phyloP scores from a whole-genome alignment of 176 grass and related monocot genomes.

The Oryza brachyantha region DNA sequence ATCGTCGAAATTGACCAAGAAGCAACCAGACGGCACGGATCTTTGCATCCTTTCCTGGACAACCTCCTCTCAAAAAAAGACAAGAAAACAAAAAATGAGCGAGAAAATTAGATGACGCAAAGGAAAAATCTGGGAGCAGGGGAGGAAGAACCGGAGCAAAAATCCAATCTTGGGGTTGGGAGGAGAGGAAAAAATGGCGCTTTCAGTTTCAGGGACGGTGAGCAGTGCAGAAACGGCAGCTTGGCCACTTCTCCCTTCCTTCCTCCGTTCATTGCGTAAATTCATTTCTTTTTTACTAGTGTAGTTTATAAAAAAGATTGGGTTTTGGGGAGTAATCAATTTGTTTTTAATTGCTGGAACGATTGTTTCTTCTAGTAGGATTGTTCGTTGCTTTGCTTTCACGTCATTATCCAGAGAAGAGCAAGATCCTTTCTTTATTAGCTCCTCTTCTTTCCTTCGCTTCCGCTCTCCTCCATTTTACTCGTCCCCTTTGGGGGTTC shows the following conservation, averaged over 20 bases:
- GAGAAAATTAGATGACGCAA: not conserved
- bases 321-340: not conserved
- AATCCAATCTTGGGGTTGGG: not conserved
- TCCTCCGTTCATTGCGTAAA: not conserved
- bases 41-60: not conserved
- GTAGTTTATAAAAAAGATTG: not conserved
- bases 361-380: not conserved
- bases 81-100: not conserved
- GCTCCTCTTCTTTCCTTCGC: not conserved
- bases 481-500: not conserved
- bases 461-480: not conserved
- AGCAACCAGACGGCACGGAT: conserved; percentile 21
- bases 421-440: not conserved
- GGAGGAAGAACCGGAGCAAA: not conserved
- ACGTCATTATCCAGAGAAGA: conserved; percentile 28
- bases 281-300: not conserved
- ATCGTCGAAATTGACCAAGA: not conserved
- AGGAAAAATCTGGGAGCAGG: too few species aligned
- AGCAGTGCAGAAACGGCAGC: not conserved
- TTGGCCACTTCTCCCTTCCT: not conserved
- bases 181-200: not conserved
- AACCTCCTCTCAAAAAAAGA: not conserved
- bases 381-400: conserved; percentile 11
- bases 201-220: conserved; percentile 28
- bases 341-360: not conserved